Evolutionary conservation across 768 basidiomycete species (phyloP), one percentile per base, ranked within the genome.

Genomic region (Asterophora parasitica): DNA sequence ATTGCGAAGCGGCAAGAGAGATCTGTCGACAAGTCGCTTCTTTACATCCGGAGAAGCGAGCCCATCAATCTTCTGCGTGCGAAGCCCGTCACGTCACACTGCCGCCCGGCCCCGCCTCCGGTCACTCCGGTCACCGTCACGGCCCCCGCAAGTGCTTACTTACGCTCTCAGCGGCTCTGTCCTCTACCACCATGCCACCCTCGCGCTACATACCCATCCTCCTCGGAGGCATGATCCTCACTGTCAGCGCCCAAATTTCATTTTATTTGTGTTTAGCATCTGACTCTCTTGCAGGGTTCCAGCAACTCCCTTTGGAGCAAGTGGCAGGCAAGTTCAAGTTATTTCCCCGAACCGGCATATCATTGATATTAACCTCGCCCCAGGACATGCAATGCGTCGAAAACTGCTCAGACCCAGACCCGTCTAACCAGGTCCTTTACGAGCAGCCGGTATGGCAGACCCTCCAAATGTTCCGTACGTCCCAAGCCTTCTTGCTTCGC

Each of bases 361-460:
- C 13, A 32, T 41, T 53, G 23, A 23, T 26, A 44, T 17, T 44
- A 26, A 20, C 20, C 20, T 53, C 19, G 43, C 45, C 41, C 37
- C 37, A 88, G 84, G 95, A 98, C 65, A 95, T 96, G 90, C 92
- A 96, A 82, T 98, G 95, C 61, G 94, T 97, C 36, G 92, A 92
- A 75, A 88, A 94, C 65, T 98, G 95, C 64, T 63, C 65, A 39
- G 76, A 83, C 54, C 77, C 78, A 31, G 71, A 89, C 65, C 77
- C 83, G 2, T 52, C 59, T 3, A 70, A 72, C 30, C 81, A 78
- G 46, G 75, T 92, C 41, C 76, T 90, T 26, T 98, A 88, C 64
- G 93, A 97, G 61, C 95, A 97, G 64, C 93, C 92, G 4, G 91
- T 95, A 19, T 88, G 91, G 88, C 90, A 92, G 66, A 90, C 82